Base-by-base conservation (phyloP, 2,329 filamentous ascomycete species). In the Hortaea werneckii region DNA sequence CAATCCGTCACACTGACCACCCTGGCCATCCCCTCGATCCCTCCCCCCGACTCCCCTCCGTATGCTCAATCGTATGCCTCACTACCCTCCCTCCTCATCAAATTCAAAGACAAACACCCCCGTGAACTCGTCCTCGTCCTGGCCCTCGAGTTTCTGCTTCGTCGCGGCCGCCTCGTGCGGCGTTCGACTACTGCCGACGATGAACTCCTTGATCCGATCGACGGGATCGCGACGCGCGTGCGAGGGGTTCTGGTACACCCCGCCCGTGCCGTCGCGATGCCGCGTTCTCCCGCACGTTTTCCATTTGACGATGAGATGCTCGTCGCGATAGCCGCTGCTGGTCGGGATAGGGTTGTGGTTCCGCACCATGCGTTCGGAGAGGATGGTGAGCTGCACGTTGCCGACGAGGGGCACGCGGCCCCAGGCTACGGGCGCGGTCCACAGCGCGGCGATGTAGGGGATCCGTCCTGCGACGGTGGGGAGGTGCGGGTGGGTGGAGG, bases 31-130 rank as follows among this genome's bases (percentile, higher is more conserved):
- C 79, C 80, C 58, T 95, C 80, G 84, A 94, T 49, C 87, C 80
- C 35, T 83, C 79, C 11, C 83, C 82, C 32, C 20, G 20, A 20
- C 20, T 20, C 58, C 92, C 83, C 58, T 95, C 85, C 1, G 86
- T 85, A 67, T 94, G 86, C 67, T 98, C 92, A 58, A 98, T 96
- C 0, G 87, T 94, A 65, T 96, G 92, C 55, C 80, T 87, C 41
- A 85, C 67, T 32, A 98, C 80, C 52, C 87, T 76, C 1, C 92
- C 57, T 94, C 78, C 40, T 80, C 75, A 60, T 96, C 92, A 63
- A 98, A 98, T 54, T 94, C 87, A 64, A 98, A 98, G 48, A 95
- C 83, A 66, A 96, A 98, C 8, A 96, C 67, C 0, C 92, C 92
- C 1, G 82, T 86, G 57, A 96, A 96, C 59, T 89, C 84, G 58